Percentiles rank a stretch among this genome's conserved stretches.
phyloP scores from a whole-genome alignment of 1,139 yeast genomes.

The Nakaseomyces glabratus region DNA sequence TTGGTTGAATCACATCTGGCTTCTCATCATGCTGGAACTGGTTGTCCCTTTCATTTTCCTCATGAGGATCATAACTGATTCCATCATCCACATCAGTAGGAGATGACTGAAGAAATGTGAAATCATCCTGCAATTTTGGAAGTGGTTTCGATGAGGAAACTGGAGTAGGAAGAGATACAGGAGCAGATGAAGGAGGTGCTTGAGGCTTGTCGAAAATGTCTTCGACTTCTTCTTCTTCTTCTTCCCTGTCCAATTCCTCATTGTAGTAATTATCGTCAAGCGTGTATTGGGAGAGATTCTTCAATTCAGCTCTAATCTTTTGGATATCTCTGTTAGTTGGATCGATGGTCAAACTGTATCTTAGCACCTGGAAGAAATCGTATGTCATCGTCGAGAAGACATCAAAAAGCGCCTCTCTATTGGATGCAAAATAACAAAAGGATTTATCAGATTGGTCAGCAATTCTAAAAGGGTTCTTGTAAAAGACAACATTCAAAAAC shows the following conservation, averaged over 20 bases:
- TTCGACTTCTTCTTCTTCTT: slow-evolving; percentile 33
- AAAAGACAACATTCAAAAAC: slow-evolving; percentile 75
- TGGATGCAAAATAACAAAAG: slow-evolving; percentile 77
- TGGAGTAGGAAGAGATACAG: slow-evolving; percentile 13
- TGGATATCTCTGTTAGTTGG: slow-evolving; percentile 73
- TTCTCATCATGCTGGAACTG: slow-evolving; percentile 4
- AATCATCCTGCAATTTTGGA: slow-evolving; percentile 4
- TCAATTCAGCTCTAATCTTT: slow-evolving; percentile 51
- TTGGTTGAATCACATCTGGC: slow-evolving; percentile 4
- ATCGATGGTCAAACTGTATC: slow-evolving; percentile 72
- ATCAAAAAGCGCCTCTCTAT: slow-evolving; percentile 85
- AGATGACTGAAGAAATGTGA: slow-evolving; percentile 1
- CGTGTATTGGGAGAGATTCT: slow-evolving; percentile 59
- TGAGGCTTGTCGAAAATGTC: slow-evolving; percentile 24
- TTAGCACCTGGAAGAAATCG: slow-evolving; percentile 74
- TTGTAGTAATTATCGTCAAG: slow-evolving; percentile 65
- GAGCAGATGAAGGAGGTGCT: slow-evolving; percentile 8
- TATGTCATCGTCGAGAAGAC: slow-evolving; percentile 84
- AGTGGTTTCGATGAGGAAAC: slow-evolving; percentile 4
- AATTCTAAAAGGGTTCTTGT: slow-evolving; percentile 78
- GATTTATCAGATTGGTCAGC: slow-evolving; percentile 82
- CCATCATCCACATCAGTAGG: neutral
- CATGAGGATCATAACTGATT: neutral
- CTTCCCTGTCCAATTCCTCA: slow-evolving; percentile 36
- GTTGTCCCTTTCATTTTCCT: neutral